These are phyloP conservation scores for Aspergillus pseudonomiae DNA, from an alignment of 2,329 filamentous ascomycete genomes.

Conservation along the genomic window DNA sequence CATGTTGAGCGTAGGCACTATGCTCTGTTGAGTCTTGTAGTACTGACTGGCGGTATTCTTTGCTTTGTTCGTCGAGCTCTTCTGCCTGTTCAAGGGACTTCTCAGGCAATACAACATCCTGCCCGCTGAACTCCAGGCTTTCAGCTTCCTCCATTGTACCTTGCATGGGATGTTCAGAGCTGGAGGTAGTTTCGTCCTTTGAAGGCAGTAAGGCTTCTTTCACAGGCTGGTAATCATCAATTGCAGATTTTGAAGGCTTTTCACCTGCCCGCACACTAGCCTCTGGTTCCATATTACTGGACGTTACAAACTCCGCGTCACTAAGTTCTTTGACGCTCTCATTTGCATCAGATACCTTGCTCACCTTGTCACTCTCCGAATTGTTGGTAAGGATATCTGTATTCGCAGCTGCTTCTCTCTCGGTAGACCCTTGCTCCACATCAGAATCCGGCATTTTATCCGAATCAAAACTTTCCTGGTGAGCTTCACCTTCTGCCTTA, in stretches of 20 bases:
- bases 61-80: constrained; percentile 2
- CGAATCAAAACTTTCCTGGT: neutral
- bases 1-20: neutral
- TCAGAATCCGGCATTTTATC: constrained; percentile 4
- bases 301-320: neutral
- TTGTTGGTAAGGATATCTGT: constrained; percentile 23
- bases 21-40: neutral
- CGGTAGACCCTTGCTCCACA: constrained; percentile 4
- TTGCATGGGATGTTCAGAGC: constrained; percentile 8
- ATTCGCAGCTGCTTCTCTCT: constrained; percentile 16
- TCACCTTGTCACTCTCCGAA: constrained; percentile 29
- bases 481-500: neutral
- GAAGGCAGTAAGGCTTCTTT: neutral
- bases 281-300: neutral
- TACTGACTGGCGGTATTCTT: neutral
- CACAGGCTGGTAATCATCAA: neutral
- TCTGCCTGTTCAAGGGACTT: neutral
- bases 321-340: constrained; percentile 11
- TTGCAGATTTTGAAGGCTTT: neutral
- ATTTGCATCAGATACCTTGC: constrained; percentile 11
- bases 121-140: neutral
- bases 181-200: neutral
- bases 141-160: neutral
- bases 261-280: neutral
- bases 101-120: neutral